Evolutionary conservation across 2,329 filamentous ascomycete genomes (phyloP).

Genomic region (Paecilomyces sp.): DNA sequence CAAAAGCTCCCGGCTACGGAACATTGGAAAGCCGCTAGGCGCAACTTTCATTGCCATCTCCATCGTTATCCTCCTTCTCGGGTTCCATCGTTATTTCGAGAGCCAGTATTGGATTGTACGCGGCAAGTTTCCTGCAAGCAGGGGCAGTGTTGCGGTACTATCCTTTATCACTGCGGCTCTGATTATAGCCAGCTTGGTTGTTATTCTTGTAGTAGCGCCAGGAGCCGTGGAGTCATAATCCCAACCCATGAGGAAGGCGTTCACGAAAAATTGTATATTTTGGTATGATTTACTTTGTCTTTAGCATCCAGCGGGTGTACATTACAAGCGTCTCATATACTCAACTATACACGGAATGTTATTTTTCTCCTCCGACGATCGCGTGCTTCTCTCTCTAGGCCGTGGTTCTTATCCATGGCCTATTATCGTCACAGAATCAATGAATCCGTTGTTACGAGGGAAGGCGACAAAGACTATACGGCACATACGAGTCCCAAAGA

Average conservation of each 20-base stretch:
- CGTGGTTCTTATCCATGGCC: neutral
- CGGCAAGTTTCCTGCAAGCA: conserved; percentile 58
- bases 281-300: neutral
- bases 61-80: conserved; percentile 54
- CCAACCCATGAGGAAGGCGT: neutral
- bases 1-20: conserved; percentile 31
- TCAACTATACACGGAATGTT: neutral
- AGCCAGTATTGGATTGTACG: conserved; percentile 60
- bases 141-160: conserved; percentile 55
- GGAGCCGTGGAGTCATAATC: conserved; percentile 22
- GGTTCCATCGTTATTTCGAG: conserved; percentile 61
- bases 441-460: neutral
- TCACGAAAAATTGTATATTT: neutral
- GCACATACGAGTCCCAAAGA: neutral
- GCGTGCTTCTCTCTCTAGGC: neutral
- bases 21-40: conserved; percentile 55
- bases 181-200: conserved; percentile 53
- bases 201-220: conserved; percentile 51
- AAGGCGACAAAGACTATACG: neutral
- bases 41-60: conserved; percentile 58
- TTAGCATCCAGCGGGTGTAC: neutral
- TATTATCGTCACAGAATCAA: neutral
- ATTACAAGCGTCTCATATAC: neutral
- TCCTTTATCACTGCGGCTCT: conserved; percentile 48
- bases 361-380: neutral